phyloP scores from a whole-genome alignment of 352 stramenopile species.

The Elongisporangium anandrum region DNA sequence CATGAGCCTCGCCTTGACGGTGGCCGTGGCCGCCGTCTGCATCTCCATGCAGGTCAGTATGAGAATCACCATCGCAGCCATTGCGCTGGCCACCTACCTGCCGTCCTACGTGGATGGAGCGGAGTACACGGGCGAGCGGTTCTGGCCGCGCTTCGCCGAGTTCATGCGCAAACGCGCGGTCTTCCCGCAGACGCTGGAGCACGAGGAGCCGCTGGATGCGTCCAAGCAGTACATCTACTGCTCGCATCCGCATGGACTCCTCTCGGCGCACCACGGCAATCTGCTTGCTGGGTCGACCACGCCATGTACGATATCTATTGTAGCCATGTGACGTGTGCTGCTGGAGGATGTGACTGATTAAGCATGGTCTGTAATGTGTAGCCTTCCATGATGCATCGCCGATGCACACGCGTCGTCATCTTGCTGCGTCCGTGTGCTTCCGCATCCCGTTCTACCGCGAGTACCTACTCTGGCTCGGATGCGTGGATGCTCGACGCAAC shows the following conservation, averaged over 20 bases:
- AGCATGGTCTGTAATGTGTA: constrained; percentile 4
- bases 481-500: constrained; percentile 60
- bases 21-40: constrained; percentile 26
- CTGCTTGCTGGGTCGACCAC: constrained; percentile 52
- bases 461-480: constrained; percentile 72
- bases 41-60: constrained; percentile 15
- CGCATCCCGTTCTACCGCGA: constrained; percentile 72
- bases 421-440: constrained; percentile 76
- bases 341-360: not conserved
- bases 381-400: constrained; percentile 70
- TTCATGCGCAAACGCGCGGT: constrained; percentile 25
- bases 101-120: constrained; percentile 55
- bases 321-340: not conserved
- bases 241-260: constrained; percentile 69
- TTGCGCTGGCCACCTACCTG: constrained; percentile 34
- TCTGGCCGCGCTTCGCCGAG: constrained; percentile 50
- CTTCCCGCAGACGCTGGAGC: constrained; percentile 52
- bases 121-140: constrained; percentile 51
- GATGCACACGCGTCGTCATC: constrained; percentile 53
- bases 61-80: constrained; percentile 11
- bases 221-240: constrained; percentile 74
- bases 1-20: constrained; percentile 20
- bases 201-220: constrained; percentile 56
- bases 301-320: constrained; percentile 31
- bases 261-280: constrained; percentile 67